These are phyloP conservation scores for Cytidiella melzeri DNA, from an alignment of 768 basidiomycete species.

Conservation along the genomic window DNA sequence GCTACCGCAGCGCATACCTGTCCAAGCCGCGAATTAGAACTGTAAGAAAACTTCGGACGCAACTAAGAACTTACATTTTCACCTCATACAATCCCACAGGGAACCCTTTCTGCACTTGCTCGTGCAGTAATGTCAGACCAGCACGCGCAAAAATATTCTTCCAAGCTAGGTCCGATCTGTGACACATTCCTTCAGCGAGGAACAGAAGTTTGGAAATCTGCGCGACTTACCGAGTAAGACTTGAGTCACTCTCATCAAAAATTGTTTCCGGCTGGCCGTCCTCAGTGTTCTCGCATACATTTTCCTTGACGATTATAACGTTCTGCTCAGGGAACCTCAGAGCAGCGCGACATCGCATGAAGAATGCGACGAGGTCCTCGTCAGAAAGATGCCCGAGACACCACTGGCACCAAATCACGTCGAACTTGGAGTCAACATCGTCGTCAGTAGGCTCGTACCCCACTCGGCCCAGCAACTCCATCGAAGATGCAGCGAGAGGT, in stretches of 20 bases:
- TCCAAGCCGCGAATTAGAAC: neutral
- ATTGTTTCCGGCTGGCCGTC: slow-evolving; percentile 45
- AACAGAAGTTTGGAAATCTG: too few species aligned
- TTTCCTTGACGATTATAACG: slow-evolving; percentile 89
- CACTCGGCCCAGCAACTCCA: slow-evolving; percentile 54
- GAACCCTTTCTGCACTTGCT: slow-evolving; percentile 79
- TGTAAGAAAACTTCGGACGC: neutral
- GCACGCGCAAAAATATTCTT: slow-evolving; percentile 68
- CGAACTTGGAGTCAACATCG: slow-evolving; percentile 55
- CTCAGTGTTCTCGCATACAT: slow-evolving; percentile 58
- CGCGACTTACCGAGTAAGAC: slow-evolving; percentile 77
- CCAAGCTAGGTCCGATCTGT: slow-evolving; percentile 82
- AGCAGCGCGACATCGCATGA: slow-evolving; percentile 55
- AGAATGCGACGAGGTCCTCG: slow-evolving; percentile 69
- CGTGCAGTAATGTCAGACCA: slow-evolving; percentile 62
- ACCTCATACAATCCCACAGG: slow-evolving; percentile 78
- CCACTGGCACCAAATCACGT: slow-evolving; percentile 97
- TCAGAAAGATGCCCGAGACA: slow-evolving; percentile 86
- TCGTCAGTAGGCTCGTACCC: slow-evolving; percentile 48
- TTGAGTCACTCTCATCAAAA: slow-evolving; percentile 87
- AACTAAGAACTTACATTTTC: slow-evolving; percentile 63
- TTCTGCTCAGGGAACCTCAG: slow-evolving; percentile 46
- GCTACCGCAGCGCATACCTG: neutral
- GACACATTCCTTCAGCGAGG: too few species aligned
- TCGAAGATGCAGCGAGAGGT: slow-evolving; percentile 29